phyloP scores from a whole-genome alignment of 768 basidiomycete genomes.

The Pluteus cervinus region DNA sequence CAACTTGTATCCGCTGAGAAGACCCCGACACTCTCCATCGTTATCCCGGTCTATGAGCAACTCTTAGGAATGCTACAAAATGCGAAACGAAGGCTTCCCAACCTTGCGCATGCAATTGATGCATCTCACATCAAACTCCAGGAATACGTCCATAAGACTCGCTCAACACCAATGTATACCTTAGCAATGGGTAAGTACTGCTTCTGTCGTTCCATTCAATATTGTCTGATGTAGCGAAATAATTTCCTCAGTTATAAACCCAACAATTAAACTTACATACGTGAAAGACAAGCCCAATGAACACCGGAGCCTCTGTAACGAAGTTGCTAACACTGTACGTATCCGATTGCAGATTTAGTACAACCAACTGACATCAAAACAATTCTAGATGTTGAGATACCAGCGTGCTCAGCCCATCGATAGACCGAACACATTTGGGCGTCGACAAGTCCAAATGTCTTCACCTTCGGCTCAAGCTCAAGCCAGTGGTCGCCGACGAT shows the following conservation, averaged over 20 bases:
- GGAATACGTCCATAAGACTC: conserved; percentile 20
- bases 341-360: too few species aligned
- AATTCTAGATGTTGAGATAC: too few species aligned
- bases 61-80: conserved; percentile 15
- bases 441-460: background rate
- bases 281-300: too few species aligned
- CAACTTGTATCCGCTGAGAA: conserved; percentile 26
- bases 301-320: too few species aligned
- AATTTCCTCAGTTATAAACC: conserved; percentile 14
- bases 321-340: too few species aligned
- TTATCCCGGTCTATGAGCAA: conserved; percentile 24
- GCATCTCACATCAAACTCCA: conserved; percentile 22
- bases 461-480: background rate
- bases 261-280: conserved; percentile 8
- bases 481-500: too few species aligned
- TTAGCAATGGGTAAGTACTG: conserved; percentile 22
- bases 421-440: background rate
- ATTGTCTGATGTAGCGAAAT: background rate
- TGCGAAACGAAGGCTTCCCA: conserved; percentile 12
- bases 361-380: too few species aligned
- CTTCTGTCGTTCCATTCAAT: background rate
- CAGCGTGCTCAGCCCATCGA: too few species aligned
- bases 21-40: conserved; percentile 26
- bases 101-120: conserved; percentile 19
- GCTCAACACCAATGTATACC: conserved; percentile 20